Evolutionary conservation across 768 basidiomycete species (phyloP).

Genomic region (Agaricus blazei): DNA sequence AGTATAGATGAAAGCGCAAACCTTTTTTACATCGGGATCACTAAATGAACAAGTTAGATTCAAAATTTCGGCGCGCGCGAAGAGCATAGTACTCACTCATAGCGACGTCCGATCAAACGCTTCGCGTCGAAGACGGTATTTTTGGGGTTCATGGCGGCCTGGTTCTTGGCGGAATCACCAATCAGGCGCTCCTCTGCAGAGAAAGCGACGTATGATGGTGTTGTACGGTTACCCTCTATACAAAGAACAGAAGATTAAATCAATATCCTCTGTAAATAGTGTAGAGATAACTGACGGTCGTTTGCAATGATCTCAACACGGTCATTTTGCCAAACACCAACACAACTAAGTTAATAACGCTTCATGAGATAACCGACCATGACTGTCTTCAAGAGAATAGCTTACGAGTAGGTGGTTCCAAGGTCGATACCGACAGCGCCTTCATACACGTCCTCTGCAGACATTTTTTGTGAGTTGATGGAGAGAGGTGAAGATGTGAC

Average conservation of each 20-base stretch:
- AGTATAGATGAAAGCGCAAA: constrained; percentile 21
- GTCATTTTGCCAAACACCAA: constrained; percentile 99
- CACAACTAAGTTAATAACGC: constrained; percentile 55
- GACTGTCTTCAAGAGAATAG: constrained; percentile 9
- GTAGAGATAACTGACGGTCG: constrained; percentile 60
- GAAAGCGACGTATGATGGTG: constrained; percentile 99
- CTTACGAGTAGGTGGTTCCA: constrained; percentile 95
- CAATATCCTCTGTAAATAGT: neutral
- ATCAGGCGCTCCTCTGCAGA: constrained; percentile 94
- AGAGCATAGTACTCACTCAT: constrained; percentile 56
- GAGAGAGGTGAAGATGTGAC: constrained; percentile 35
- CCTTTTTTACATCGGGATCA: constrained; percentile 93
- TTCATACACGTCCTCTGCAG: constrained; percentile 83
- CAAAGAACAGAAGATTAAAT: constrained; percentile 4
- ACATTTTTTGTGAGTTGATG: constrained; percentile 46
- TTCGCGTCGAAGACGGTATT: constrained; percentile 99
- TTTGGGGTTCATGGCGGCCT: constrained; percentile 98
- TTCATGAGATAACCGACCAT: constrained; percentile 13
- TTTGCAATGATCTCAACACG: constrained; percentile 99
- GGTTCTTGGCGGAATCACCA: constrained; percentile 98
- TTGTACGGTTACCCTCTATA: constrained; percentile 95
- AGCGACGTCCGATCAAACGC: constrained; percentile 96
- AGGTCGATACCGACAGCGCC: constrained; percentile 97
- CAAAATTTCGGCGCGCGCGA: neutral
- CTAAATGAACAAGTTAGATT: constrained; percentile 28